Evolutionary conservation across 768 basidiomycete species (phyloP).

Genomic region (Mycena polygramma): DNA sequence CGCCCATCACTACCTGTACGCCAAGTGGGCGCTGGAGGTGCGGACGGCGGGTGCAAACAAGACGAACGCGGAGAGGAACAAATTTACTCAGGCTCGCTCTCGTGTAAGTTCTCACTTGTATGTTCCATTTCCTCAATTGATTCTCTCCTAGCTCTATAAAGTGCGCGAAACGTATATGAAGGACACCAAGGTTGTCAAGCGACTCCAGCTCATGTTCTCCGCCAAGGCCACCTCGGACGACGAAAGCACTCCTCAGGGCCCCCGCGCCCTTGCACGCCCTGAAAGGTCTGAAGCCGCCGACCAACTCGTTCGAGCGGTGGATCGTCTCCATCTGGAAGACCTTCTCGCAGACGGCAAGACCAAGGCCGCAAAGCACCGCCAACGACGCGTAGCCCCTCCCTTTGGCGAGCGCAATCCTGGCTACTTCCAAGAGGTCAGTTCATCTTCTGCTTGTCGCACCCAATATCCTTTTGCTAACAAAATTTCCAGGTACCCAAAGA

Average conservation of each 20-base stretch:
- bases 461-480: neutral
- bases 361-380: neutral
- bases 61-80: conserved; percentile 2
- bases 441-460: neutral
- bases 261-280: conserved; percentile 18
- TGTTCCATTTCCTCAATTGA: conserved; percentile 11
- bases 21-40: conserved; percentile 19
- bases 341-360: conserved; percentile 3
- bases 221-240: conserved; percentile 29
- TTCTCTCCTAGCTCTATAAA: conserved; percentile 4
- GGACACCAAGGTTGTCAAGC: neutral
- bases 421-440: neutral
- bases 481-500: conserved; percentile 17
- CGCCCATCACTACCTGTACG: conserved; percentile 21
- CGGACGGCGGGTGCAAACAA: conserved; percentile 16
- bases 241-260: conserved; percentile 10
- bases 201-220: conserved; percentile 6
- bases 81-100: neutral
- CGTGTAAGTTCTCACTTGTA: conserved; percentile 13
- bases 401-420: conserved; percentile 11
- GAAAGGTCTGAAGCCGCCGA: conserved; percentile 22
- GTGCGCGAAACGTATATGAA: neutral
- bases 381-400: neutral
- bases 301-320: conserved; percentile 12
- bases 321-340: conserved; percentile 4